phyloP scores from a whole-genome alignment of 2,329 filamentous ascomycete species.

The Acrocalymma vagum region DNA sequence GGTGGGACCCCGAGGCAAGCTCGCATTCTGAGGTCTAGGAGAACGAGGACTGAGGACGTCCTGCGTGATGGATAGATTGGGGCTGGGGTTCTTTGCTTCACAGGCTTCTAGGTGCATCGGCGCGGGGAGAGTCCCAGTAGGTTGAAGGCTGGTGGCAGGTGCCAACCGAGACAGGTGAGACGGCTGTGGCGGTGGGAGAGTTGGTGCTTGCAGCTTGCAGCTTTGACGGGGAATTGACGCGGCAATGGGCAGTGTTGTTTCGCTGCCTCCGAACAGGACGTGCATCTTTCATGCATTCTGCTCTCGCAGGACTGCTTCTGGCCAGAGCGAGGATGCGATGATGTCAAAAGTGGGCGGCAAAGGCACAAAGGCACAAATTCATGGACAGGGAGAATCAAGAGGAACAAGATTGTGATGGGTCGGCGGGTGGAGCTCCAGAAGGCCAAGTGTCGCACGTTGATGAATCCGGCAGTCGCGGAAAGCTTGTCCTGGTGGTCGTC shows the following conservation, averaged over 20 bases:
- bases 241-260: too few species aligned
- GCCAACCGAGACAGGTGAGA: too few species aligned
- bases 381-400: slow-evolving; percentile 5
- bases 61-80: slow-evolving; percentile 4
- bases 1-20: too few species aligned
- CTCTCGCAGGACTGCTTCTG: slow-evolving; percentile 14
- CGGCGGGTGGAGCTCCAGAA: slow-evolving; percentile 10
- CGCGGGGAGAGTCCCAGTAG: not conserved
- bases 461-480: slow-evolving; percentile 18
- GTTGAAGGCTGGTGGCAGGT: too few species aligned
- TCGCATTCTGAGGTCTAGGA: slow-evolving; percentile 10
- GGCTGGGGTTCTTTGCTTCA: slow-evolving; percentile 1
- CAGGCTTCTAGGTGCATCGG: slow-evolving; percentile 7
- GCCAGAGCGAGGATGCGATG: slow-evolving; percentile 7
- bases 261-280: slow-evolving; percentile 3
- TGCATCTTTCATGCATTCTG: slow-evolving; percentile 9
- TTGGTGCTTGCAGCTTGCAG: too few species aligned
- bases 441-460: slow-evolving; percentile 29
- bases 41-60: not conserved
- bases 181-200: too few species aligned
- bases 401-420: slow-evolving; percentile 1
- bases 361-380: slow-evolving; percentile 7
- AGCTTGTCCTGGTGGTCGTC: slow-evolving; percentile 16
- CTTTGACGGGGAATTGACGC: too few species aligned
- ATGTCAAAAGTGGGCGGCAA: slow-evolving; percentile 4